Evolutionary conservation across 495 filamentous ascomycete genomes (phyloP).

Genomic region (Daldinia childiae): DNA sequence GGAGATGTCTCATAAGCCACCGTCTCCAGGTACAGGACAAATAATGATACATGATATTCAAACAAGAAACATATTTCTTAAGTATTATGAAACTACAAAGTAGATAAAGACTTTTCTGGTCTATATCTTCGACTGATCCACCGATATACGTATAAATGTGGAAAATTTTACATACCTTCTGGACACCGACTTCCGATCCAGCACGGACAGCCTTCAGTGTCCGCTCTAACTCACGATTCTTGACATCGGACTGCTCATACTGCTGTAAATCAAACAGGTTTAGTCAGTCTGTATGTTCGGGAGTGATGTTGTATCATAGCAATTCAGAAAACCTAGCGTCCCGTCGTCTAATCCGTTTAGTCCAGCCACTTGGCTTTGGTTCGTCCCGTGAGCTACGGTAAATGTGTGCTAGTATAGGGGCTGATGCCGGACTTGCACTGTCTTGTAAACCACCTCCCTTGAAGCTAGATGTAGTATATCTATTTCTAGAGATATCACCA

Average conservation of each 20-base stretch:
- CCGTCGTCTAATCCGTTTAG: background rate
- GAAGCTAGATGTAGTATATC: conserved; percentile 1
- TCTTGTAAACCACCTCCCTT: conserved; percentile 3
- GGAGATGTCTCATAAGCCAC: background rate
- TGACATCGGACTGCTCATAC: conserved; percentile 60
- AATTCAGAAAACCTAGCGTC: background rate
- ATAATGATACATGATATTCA: conserved; percentile 5
- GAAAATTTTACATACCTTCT: conserved; percentile 56
- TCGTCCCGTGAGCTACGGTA: background rate
- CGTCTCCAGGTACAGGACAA: conserved; percentile 1
- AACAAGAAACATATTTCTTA: conserved; percentile 20
- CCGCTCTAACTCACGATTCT: conserved; percentile 58
- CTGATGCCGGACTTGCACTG: background rate
- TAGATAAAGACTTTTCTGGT: background rate
- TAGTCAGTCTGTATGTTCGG: conserved; percentile 19
- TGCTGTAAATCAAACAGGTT: conserved; percentile 46
- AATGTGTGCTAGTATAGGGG: background rate
- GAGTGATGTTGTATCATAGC: background rate
- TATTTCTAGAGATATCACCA: background rate
- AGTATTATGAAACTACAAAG: conserved; percentile 18
- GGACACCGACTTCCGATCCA: conserved; percentile 54
- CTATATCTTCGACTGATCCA: background rate
- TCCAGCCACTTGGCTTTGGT: conserved; percentile 22
- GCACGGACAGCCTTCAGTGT: conserved; percentile 57
- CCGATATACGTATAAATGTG: conserved; percentile 11